Evolutionary conservation across 169 alveolate species (phyloP).

Genomic region (Cryptosporidium ubiquitum): DNA sequence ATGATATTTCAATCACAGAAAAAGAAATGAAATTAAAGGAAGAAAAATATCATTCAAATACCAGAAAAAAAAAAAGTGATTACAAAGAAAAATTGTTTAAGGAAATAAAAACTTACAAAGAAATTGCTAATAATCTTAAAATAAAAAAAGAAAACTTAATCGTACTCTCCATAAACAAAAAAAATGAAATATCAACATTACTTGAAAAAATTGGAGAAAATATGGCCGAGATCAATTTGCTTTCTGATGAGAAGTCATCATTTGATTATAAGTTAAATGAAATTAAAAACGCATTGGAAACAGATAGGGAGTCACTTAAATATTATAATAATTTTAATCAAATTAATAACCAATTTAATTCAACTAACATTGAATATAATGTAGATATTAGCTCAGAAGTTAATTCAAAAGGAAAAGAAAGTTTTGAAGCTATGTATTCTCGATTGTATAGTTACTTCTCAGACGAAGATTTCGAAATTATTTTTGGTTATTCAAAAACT

Average conservation of each 20-base stretch:
- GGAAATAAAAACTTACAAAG: not conserved
- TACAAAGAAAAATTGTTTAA: not conserved
- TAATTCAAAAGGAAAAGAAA: not conserved
- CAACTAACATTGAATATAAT: not conserved
- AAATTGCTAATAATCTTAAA: not conserved
- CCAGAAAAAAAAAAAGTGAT: not conserved
- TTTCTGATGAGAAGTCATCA: not conserved
- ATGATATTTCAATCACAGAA: not conserved
- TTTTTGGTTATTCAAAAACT: constrained; percentile 52
- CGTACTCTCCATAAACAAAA: not conserved
- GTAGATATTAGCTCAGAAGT: not conserved
- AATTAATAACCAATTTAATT: not conserved
- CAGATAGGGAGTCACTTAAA: not conserved
- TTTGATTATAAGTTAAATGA: not conserved
- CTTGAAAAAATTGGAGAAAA: not conserved
- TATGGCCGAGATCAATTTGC: not conserved
- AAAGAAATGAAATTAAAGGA: not conserved
- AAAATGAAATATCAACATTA: not conserved
- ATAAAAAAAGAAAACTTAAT: not conserved
- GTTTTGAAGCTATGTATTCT: not conserved
- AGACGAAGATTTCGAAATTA: constrained; percentile 28
- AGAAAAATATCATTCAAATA: not conserved
- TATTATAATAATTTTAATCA: not conserved
- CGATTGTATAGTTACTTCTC: constrained; percentile 17
- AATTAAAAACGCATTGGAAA: not conserved